phyloP scores from a whole-genome alignment of 768 basidiomycete genomes.

The Suillus sp. region DNA sequence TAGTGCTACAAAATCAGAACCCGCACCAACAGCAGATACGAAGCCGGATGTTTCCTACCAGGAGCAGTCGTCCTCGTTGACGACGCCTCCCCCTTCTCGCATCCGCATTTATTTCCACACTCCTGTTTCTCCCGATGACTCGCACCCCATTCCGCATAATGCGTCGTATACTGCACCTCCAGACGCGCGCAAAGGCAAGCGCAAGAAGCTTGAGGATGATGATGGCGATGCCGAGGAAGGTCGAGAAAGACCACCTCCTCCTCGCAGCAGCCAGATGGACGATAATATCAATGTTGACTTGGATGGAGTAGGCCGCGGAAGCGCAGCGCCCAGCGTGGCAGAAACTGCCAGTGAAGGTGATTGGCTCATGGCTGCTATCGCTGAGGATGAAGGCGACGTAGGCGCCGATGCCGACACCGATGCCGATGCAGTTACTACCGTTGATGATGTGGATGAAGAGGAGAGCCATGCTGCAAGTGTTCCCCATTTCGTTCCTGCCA shows the following conservation, averaged over 20 bases:
- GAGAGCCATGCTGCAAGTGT: constrained; percentile 43
- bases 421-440: constrained; percentile 47
- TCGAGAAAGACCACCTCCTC: constrained; percentile 66
- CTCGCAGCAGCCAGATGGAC: constrained; percentile 42
- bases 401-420: constrained; percentile 58
- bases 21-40: constrained; percentile 27
- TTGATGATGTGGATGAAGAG: constrained; percentile 49
- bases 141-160: constrained; percentile 70
- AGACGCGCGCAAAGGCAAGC: constrained; percentile 75
- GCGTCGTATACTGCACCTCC: constrained; percentile 50
- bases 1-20: constrained; percentile 25
- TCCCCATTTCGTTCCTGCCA: constrained; percentile 36
- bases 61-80: constrained; percentile 32
- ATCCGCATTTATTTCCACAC: constrained; percentile 93
- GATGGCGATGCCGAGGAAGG: constrained; percentile 79
- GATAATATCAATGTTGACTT: constrained; percentile 60
- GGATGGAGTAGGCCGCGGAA: constrained; percentile 58
- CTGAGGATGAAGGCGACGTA: constrained; percentile 64
- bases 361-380: constrained; percentile 90
- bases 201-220: constrained; percentile 89
- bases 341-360: constrained; percentile 72
- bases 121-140: constrained; percentile 80
- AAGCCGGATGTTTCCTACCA: constrained; percentile 31
- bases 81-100: constrained; percentile 66
- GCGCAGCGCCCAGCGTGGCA: constrained; percentile 67